Conservation (phyloP, 2,329 filamentous ascomycete species). For the Aspergillus intermedius region DNA sequence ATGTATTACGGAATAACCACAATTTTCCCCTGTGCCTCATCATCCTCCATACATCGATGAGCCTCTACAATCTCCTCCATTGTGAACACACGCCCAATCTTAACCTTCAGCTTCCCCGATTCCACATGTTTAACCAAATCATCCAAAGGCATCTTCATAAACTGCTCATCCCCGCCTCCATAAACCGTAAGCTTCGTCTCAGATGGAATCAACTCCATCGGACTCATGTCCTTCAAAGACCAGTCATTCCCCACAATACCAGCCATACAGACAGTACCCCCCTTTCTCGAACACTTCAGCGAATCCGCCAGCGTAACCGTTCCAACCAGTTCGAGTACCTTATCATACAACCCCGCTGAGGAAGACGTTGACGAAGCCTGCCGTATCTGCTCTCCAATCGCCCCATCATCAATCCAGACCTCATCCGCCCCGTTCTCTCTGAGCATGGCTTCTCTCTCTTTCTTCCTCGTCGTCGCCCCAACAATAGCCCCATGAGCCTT, state of each 20-base stretch:
- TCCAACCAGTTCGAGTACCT: constrained; percentile 44
- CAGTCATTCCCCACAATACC: constrained; percentile 43
- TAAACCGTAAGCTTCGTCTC: constrained; percentile 39
- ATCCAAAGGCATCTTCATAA: constrained; percentile 38
- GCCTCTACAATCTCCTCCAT: constrained; percentile 43
- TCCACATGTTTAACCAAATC: constrained; percentile 34
- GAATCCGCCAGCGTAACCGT: constrained; percentile 40
- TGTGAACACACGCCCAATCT: constrained; percentile 37
- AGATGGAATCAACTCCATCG: constrained; percentile 39
- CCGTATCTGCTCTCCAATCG: constrained; percentile 31
- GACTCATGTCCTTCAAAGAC: constrained; percentile 33
- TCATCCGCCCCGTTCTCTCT: constrained; percentile 36
- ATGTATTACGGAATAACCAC: constrained; percentile 26
- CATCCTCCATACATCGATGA: constrained; percentile 41
- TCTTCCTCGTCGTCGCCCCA: constrained; percentile 35
- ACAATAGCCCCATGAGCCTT: constrained; percentile 37
- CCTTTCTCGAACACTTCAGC: constrained; percentile 31
- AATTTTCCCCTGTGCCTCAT: constrained; percentile 41
- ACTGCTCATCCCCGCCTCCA: constrained; percentile 32
- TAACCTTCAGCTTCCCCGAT: constrained; percentile 34
- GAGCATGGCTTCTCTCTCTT: constrained; percentile 32
- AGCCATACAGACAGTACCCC: constrained; percentile 42
- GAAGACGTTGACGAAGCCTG: constrained; percentile 9
- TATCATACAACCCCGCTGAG: constrained; percentile 31
- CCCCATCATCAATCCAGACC: constrained; percentile 41